These are phyloP conservation scores for Ceratocystis destructans DNA, from an alignment of 2,329 filamentous ascomycete genomes.

Conservation along the genomic window DNA sequence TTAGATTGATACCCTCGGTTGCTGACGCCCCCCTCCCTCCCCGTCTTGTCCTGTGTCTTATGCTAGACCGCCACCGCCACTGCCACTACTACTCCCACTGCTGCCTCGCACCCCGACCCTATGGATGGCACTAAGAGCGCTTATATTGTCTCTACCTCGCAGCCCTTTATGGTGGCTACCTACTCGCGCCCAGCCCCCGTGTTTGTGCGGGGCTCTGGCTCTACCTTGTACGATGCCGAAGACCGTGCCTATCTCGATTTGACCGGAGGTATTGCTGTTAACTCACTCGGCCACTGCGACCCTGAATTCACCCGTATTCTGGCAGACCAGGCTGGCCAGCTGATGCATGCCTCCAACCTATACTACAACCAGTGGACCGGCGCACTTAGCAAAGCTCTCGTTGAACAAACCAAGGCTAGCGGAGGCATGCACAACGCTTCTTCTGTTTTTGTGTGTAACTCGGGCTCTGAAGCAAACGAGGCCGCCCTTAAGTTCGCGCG, in stretches of 20 bases:
- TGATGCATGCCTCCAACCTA: constrained; percentile 87
- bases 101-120: constrained; percentile 56
- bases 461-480: constrained; percentile 92
- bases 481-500: constrained; percentile 93
- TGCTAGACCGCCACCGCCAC: background rate
- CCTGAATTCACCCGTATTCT: constrained; percentile 61
- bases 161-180: constrained; percentile 87
- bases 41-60: background rate
- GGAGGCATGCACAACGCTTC: constrained; percentile 70
- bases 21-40: background rate
- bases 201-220: constrained; percentile 77
- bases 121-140: constrained; percentile 58
- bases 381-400: constrained; percentile 68
- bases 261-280: constrained; percentile 91
- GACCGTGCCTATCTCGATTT: constrained; percentile 85
- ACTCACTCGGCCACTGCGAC: constrained; percentile 81
- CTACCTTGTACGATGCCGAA: constrained; percentile 81
- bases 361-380: constrained; percentile 97
- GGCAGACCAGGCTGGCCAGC: constrained; percentile 61
- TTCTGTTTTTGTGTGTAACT: constrained; percentile 88
- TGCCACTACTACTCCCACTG: background rate
- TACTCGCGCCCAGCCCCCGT: constrained; percentile 83
- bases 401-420: constrained; percentile 64
- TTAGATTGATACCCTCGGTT: background rate
- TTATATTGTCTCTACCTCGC: constrained; percentile 58